Conservation (phyloP, 108 stramenopile species). For the Epipyxis sp. region DNA sequence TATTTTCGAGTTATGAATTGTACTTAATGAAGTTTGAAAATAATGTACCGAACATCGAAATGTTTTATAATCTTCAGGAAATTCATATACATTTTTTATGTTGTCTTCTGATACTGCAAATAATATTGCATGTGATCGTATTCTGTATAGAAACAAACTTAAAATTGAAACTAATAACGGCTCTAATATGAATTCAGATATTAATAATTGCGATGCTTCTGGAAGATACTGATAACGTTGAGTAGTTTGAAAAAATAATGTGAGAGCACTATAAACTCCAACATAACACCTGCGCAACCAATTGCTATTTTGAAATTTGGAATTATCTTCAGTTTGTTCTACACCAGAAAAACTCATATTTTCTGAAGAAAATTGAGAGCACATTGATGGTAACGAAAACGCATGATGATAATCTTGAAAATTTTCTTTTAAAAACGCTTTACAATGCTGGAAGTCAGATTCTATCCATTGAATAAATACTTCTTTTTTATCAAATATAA, state of each 20-base stretch:
- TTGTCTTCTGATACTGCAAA: not conserved
- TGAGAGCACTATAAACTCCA: not conserved
- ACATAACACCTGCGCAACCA: conserved; percentile 14
- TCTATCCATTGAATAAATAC: not conserved
- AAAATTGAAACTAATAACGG: not conserved
- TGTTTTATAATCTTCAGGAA: not conserved
- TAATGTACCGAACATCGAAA: not conserved
- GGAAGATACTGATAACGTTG: conserved; percentile 12
- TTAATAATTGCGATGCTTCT: not conserved
- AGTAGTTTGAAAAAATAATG: not conserved
- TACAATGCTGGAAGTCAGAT: not conserved
- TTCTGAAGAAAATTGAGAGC: too few relatives aligned
- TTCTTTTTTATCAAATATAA: not conserved
- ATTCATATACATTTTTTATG: not conserved
- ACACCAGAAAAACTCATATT: not conserved
- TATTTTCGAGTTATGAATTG: not conserved
- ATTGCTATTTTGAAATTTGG: too few relatives aligned
- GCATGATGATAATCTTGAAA: too few relatives aligned
- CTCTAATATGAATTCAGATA: conserved; percentile 11
- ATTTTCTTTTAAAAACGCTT: too few relatives aligned
- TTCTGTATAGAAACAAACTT: conserved; percentile 2
- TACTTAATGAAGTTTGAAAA: not conserved
- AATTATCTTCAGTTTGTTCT: not conserved
- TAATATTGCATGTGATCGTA: not conserved
- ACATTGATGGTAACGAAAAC: too few relatives aligned